Conservation (phyloP, 805 yeast species). For the Sugiyamaella americana region DNA sequence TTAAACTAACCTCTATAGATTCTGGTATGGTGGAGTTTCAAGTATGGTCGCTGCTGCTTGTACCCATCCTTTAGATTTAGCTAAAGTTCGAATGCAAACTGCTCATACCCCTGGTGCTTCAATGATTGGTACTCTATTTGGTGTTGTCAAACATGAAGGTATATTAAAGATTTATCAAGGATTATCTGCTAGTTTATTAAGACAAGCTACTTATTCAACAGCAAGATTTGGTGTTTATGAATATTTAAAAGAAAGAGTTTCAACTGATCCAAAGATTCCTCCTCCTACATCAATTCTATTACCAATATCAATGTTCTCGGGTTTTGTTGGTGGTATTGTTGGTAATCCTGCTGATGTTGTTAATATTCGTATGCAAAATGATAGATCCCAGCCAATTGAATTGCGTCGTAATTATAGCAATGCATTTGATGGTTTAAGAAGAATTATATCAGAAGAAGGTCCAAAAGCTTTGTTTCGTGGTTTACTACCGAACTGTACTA, state of each 20-base stretch:
- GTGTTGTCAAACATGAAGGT: constrained; percentile 57
- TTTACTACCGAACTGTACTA: constrained; percentile 63
- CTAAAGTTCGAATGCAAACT: constrained; percentile 82
- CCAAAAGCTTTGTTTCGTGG: constrained; percentile 60
- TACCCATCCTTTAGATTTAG: constrained; percentile 76
- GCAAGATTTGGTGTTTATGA: constrained; percentile 86
- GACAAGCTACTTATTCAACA: constrained; percentile 86
- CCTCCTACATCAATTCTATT: constrained; percentile 50
- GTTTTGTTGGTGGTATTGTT: constrained; percentile 75
- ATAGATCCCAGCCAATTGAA: constrained; percentile 56
- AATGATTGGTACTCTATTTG: constrained; percentile 53
- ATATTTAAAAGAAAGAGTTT: constrained; percentile 50
- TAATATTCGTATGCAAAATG: constrained; percentile 88
- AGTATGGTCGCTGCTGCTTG: constrained; percentile 36
- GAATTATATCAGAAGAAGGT: constrained; percentile 59
- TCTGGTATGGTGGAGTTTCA: constrained; percentile 42
- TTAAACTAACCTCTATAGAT: too few species aligned
- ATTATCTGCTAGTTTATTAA: constrained; percentile 67
- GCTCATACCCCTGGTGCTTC: constrained; percentile 62
- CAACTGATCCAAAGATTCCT: constrained; percentile 39
- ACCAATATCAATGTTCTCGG: constrained; percentile 80
- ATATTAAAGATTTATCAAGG: constrained; percentile 69
- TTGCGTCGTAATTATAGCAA: constrained; percentile 68
- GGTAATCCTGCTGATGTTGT: constrained; percentile 89
- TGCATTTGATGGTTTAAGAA: constrained; percentile 67